Evolutionary conservation across 495 filamentous ascomycete genomes (phyloP), one percentile per base, ranked within the genome.

Genomic region (Chaetomium fimeti): DNA sequence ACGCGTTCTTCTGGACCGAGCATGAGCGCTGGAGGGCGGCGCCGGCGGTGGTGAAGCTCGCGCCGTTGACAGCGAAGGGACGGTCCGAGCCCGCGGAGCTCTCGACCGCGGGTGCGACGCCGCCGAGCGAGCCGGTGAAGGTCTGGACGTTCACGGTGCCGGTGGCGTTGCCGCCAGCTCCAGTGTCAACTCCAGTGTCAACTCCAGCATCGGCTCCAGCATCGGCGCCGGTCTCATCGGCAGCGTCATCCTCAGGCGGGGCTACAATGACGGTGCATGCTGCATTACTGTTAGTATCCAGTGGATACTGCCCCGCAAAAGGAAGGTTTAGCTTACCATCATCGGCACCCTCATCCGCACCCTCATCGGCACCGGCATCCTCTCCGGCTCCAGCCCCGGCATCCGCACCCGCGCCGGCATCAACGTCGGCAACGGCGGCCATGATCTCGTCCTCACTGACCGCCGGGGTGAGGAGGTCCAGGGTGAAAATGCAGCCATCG

Each of bases 401-500:
- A n/a, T n/a, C n/a, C n/a, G n/a, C n/a, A n/a, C n/a, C n/a, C n/a
- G n/a, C n/a, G n/a, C n/a, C n/a, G n/a, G 63, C 72, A 32, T 49
- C 66, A 36, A 63, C 62, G 54, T 49, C 77, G 32, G 69, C 80
- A 47, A 83, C 82, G 25, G 84, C 85, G 29, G 81, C 79, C 38
- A 68, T 63, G 64, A 88, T 86, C 66, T 88, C 84, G 22, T 68
- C 77, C 24, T 77, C 77, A n/a, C 81, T 79, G 20, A 81, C 84
- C 59, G 85, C 85, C 16, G 83, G 77, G 27, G 86, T 84, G 18
- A 87, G 73, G 4, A 88, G 82, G 65, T 84, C 82, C 68, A 83
- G 75, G 25, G 83, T 78, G 75, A 86, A 82, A 66, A 89, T 89
- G 76, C 87, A 89, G 22, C 87, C 87, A 7, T 73, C 74, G 5